Percentiles rank a stretch among this genome's conserved stretches.
Conservation (phyloP, 345 rosid species). For the Rhizophora apiculata region DNA sequence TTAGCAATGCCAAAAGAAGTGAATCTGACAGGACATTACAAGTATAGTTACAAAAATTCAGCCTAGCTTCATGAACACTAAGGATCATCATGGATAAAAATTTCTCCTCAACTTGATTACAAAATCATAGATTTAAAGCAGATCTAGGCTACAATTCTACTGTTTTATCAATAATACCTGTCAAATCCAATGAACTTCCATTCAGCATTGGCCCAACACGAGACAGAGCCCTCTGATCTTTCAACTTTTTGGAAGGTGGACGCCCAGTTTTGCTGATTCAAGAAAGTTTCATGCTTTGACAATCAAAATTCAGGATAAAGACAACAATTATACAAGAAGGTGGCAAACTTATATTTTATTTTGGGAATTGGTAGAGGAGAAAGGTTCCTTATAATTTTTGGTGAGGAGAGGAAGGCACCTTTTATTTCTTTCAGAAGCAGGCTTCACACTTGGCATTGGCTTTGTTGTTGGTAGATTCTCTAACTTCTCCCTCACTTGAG, state of each 20-base stretch:
- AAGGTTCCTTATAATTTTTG: background rate
- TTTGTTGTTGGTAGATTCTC: slow-evolving; percentile 39
- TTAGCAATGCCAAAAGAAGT: background rate
- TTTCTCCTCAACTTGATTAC: background rate
- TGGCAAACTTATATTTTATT: background rate
- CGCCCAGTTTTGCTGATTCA: slow-evolving; percentile 78
- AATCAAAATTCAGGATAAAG: background rate
- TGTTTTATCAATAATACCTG: slow-evolving; percentile 43
- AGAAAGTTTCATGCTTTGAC: slow-evolving; percentile 1
- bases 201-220: slow-evolving; percentile 50
- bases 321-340: background rate
- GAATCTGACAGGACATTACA: background rate
- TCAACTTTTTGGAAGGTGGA: slow-evolving; percentile 75
- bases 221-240: slow-evolving; percentile 64
- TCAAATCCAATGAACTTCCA: slow-evolving; percentile 50
- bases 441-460: slow-evolving; percentile 41
- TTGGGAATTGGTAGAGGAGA: background rate
- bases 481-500: slow-evolving; percentile 42
- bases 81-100: background rate
- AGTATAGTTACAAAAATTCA: background rate
- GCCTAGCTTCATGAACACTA: background rate
- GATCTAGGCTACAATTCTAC: background rate
- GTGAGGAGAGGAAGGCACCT: slow-evolving; percentile 28
- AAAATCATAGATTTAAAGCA: slow-evolving; percentile 1
- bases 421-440: slow-evolving; percentile 44